These are phyloP conservation scores for Phycomyces blakesleeanus DNA, from an alignment of 192 early-diverging fungal species.

Conservation along the genomic window DNA sequence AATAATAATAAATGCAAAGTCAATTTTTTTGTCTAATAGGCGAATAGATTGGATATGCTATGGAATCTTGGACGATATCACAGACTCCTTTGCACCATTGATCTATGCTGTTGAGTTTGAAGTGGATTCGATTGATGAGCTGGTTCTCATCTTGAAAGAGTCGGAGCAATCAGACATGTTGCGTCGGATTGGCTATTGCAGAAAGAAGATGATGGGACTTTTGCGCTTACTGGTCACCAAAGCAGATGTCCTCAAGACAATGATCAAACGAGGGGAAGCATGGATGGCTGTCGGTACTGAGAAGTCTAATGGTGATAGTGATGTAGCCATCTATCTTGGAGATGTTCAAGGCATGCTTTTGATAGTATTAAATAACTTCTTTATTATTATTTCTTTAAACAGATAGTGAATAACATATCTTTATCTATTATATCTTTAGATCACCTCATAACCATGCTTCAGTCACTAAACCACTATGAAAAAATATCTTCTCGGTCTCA, in stretches of 20 bases:
- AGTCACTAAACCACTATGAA: slow-evolving; percentile 73
- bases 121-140: slow-evolving; percentile 94
- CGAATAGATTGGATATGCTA: slow-evolving; percentile 99
- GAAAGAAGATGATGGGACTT: slow-evolving; percentile 68
- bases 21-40: too few species aligned
- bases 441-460: slow-evolving; percentile 77
- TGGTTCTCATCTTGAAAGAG: slow-evolving; percentile 88
- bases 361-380: too few species aligned
- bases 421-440: too few species aligned
- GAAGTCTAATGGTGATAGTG: slow-evolving; percentile 55
- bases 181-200: slow-evolving; percentile 66
- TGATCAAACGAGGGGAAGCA: slow-evolving; percentile 62
- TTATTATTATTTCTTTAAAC: too few species aligned
- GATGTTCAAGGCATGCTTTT: slow-evolving; percentile 59
- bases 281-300: slow-evolving; percentile 5
- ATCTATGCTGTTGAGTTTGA: slow-evolving; percentile 88
- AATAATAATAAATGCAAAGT: neutral
- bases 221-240: slow-evolving; percentile 68
- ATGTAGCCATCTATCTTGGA: slow-evolving; percentile 71
- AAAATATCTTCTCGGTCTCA: too few species aligned
- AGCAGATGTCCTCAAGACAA: slow-evolving; percentile 68
- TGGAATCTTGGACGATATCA: slow-evolving; percentile 93
- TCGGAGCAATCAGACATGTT: slow-evolving; percentile 83
- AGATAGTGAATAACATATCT: too few species aligned
- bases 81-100: slow-evolving; percentile 87